Percentiles rank a stretch among this genome's conserved stretches.
Conservation (phyloP, 805 yeast genomes). For the Jamesozyma rosinii region DNA sequence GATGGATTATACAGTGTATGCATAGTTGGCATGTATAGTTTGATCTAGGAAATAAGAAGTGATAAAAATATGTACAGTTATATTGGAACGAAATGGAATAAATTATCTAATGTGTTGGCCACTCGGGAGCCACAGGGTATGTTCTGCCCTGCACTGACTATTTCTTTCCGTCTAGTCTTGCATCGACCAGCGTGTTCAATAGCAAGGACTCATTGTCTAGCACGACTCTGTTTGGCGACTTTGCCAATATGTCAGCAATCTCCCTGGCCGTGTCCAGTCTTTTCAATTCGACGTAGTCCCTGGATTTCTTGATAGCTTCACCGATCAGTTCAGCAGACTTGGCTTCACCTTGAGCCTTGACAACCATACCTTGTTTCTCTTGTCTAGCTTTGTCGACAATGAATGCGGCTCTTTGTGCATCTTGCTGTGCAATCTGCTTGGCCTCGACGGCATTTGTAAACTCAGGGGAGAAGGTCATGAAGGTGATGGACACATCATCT, state of each 20-base stretch:
- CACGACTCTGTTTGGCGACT: conserved; percentile 84
- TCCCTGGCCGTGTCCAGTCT: conserved; percentile 96
- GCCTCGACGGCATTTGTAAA: conserved; percentile 97
- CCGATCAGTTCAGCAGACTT: conserved; percentile 96
- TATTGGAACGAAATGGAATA: not conserved
- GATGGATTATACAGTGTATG: no score
- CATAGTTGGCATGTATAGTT: no score
- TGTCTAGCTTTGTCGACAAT: conserved; percentile 94
- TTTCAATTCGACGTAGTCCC: conserved; percentile 92
- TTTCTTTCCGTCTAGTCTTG: conserved; percentile 34
- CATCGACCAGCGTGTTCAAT: conserved; percentile 78
- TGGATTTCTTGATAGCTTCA: conserved; percentile 94
- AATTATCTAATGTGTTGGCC: not conserved
- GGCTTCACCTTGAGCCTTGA: conserved; percentile 97
- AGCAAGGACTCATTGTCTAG: conserved; percentile 87
- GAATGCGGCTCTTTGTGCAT: conserved; percentile 96
- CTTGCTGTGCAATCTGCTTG: conserved; percentile 98
- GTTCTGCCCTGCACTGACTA: not conserved
- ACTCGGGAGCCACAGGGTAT: not conserved
- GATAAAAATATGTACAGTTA: not conserved
- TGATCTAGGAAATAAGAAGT: not conserved
- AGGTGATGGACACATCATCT: conserved; percentile 94
- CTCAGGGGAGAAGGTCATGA: conserved; percentile 95
- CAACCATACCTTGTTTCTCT: conserved; percentile 94
- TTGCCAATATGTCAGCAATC: conserved; percentile 75